Percentiles rank a stretch among this genome's conserved stretches.
phyloP scores from a whole-genome alignment of 345 rosid genomes.

The Eucalyptus virginea region DNA sequence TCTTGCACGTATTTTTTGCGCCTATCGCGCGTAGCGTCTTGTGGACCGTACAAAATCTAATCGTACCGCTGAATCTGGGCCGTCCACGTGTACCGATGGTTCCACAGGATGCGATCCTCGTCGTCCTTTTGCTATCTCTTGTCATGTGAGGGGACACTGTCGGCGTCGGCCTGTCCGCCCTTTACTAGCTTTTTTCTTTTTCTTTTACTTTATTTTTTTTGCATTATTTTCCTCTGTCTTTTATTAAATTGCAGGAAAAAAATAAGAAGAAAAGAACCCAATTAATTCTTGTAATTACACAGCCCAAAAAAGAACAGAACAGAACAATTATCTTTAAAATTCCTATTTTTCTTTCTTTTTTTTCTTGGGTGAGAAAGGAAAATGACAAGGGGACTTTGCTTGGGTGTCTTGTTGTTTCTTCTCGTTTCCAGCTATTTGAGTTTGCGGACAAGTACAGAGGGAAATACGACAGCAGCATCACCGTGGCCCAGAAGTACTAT shows the following conservation, averaged over 20 bases:
- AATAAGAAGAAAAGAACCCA: neutral
- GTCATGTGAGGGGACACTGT: neutral
- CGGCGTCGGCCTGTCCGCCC: neutral
- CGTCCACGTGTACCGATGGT: neutral
- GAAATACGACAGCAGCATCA: constrained; percentile 12
- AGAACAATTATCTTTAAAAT: neutral
- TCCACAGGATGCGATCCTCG: neutral
- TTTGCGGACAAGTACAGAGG: constrained; percentile 16
- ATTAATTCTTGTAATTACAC: neutral
- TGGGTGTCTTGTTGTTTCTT: neutral
- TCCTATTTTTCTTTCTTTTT: neutral
- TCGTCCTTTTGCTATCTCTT: neutral
- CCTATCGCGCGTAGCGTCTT: neutral
- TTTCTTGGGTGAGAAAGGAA: neutral
- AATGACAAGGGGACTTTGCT: neutral
- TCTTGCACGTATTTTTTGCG: neutral
- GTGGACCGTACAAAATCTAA: neutral
- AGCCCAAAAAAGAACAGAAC: neutral
- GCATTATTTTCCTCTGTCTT: neutral
- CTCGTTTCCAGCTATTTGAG: constrained; percentile 2
- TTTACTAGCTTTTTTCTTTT: neutral
- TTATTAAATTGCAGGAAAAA: neutral
- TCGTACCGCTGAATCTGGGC: neutral
- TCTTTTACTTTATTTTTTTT: neutral
- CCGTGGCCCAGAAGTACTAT: constrained; percentile 7